Evolutionary conservation across 164 flowering plant genomes (phyloP).

Genomic region (Cinnamomum micranthum): DNA sequence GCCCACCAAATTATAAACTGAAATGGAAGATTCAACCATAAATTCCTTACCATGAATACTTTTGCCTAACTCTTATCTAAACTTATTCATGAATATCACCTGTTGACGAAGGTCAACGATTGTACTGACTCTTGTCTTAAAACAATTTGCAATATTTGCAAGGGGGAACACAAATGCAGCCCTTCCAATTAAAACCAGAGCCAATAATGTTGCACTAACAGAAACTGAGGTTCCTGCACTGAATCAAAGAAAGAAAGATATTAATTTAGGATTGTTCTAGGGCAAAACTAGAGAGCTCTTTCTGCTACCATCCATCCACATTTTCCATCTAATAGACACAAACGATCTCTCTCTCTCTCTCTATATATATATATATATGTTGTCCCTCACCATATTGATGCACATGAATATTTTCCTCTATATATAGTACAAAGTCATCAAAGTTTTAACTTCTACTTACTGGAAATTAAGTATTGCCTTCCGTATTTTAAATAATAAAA

Average conservation of each 20-base stretch:
- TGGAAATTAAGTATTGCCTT: neutral
- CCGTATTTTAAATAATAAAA: neutral
- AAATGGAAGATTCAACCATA: neutral
- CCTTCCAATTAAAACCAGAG: slow-evolving; percentile 58
- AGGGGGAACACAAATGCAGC: slow-evolving; percentile 70
- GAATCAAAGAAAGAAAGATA: slow-evolving; percentile 18
- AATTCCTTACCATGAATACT: neutral
- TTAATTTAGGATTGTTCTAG: neutral
- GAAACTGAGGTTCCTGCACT: slow-evolving; percentile 58
- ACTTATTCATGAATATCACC: slow-evolving; percentile 21
- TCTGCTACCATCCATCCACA: too few species aligned
- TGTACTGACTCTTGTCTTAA: slow-evolving; percentile 19
- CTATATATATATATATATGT: too few species aligned
- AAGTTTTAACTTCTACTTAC: too few species aligned
- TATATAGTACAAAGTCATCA: too few species aligned
- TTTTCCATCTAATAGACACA: too few species aligned
- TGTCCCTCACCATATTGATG: too few species aligned
- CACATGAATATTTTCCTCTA: too few species aligned
- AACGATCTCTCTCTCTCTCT: too few species aligned
- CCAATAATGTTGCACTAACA: slow-evolving; percentile 47
- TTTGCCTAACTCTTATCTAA: neutral
- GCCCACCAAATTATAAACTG: slow-evolving; percentile 87
- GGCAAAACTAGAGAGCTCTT: too few species aligned
- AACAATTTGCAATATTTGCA: slow-evolving; percentile 39
- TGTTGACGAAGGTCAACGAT: slow-evolving; percentile 43